Evolutionary conservation across 169 alveolate genomes (phyloP).

Genomic region (Hammondia hammondi): DNA sequence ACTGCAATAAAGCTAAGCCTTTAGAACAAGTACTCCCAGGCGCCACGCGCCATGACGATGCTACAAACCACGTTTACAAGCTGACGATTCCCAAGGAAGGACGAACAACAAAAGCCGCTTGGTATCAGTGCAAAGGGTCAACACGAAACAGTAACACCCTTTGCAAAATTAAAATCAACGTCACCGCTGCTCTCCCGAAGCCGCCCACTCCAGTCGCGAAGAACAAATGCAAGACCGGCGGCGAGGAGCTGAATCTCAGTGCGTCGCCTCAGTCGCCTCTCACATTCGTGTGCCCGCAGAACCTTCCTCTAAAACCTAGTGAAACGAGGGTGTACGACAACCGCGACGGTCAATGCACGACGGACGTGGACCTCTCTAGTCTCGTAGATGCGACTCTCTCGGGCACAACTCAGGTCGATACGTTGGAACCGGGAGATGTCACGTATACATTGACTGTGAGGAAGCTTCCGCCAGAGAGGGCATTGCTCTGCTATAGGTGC

Average conservation of each 20-base stretch:
- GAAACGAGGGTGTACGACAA: not conserved
- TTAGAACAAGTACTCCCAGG: not conserved
- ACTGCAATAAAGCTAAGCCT: not conserved
- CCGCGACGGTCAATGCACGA: not conserved
- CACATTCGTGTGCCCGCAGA: not conserved
- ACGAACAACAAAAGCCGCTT: not conserved
- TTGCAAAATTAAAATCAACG: not conserved
- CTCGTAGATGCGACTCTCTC: too few relatives aligned
- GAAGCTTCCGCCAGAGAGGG: not conserved
- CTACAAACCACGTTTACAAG: not conserved
- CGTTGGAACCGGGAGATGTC: not conserved
- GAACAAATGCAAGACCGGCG: not conserved
- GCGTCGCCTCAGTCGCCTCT: not conserved
- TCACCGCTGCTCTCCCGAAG: not conserved
- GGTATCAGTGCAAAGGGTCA: not conserved
- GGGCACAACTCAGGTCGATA: too few relatives aligned
- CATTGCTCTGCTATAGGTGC: not conserved
- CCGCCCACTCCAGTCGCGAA: not conserved
- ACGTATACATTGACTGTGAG: not conserved
- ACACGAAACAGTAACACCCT: not conserved
- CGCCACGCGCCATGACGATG: not conserved
- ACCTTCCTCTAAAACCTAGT: not conserved
- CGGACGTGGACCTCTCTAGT: not conserved
- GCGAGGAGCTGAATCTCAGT: not conserved
- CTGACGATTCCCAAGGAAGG: not conserved